phyloP scores from a whole-genome alignment of 495 filamentous ascomycete species.

The Hypoxylon crocopeplum region DNA sequence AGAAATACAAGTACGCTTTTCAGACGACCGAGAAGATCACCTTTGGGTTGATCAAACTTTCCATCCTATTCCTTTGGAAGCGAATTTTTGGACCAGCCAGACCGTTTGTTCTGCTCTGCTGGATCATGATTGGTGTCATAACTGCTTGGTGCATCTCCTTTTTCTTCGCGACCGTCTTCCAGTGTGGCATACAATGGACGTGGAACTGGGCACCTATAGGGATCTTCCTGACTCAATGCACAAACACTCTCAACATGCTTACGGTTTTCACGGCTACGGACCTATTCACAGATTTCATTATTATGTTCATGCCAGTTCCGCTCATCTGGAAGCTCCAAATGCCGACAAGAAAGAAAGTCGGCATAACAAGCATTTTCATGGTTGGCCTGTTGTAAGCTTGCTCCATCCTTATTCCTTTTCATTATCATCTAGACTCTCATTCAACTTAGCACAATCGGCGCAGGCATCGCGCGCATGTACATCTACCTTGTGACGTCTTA shows the following conservation, averaged over 20 bases:
- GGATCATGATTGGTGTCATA: conserved; percentile 3
- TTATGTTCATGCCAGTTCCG: conserved; percentile 29
- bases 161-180: conserved; percentile 13
- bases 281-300: conserved; percentile 22
- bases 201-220: conserved; percentile 15
- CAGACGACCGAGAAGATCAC: conserved; percentile 9
- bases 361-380: conserved; percentile 16
- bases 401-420: neutral
- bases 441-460: conserved; percentile 9
- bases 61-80: conserved; percentile 11
- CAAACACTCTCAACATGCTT: conserved; percentile 1
- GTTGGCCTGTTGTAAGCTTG: conserved; percentile 32
- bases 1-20: conserved; percentile 18
- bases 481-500: conserved; percentile 17
- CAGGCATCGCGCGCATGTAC: conserved; percentile 10
- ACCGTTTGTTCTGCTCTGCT: neutral
- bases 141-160: conserved; percentile 2
- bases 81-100: neutral
- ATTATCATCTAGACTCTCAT: neutral
- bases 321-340: conserved; percentile 27
- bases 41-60: conserved; percentile 13
- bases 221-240: conserved; percentile 6
- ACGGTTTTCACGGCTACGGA: conserved; percentile 6
- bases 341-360: conserved; percentile 12
- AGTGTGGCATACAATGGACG: conserved; percentile 4